Evolutionary conservation across 2,329 filamentous ascomycete genomes (phyloP).

Genomic region (Claviceps pusilla): DNA sequence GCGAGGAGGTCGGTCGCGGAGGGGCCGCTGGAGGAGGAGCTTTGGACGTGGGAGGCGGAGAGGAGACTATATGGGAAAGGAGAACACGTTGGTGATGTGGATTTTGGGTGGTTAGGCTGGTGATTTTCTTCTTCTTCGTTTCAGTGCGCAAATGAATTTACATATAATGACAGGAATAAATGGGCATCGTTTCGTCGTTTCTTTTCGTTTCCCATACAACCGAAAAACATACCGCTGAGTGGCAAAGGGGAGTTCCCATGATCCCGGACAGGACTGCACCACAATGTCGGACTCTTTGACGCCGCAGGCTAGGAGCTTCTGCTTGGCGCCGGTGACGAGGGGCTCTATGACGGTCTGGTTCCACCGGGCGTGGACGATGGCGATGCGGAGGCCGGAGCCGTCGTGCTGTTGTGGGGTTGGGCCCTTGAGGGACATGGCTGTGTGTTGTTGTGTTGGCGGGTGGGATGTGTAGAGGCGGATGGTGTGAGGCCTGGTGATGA

Average conservation of each 20-base stretch:
- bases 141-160: background rate
- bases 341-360: slow-evolving; percentile 78
- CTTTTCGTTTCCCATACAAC: background rate
- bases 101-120: background rate
- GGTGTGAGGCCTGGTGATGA: background rate
- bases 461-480: background rate
- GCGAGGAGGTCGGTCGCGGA: slow-evolving; percentile 66
- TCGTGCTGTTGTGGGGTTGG: slow-evolving; percentile 44
- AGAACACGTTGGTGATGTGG: background rate
- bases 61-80: slow-evolving; percentile 49
- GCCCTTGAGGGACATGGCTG: slow-evolving; percentile 36
- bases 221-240: slow-evolving; percentile 51
- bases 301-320: slow-evolving; percentile 60
- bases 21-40: slow-evolving; percentile 44
- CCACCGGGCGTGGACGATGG: slow-evolving; percentile 93
- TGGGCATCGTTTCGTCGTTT: background rate
- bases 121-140: background rate
- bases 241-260: slow-evolving; percentile 86
- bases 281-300: slow-evolving; percentile 82
- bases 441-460: background rate
- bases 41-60: slow-evolving; percentile 74
- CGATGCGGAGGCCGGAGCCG: slow-evolving; percentile 67
- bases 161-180: background rate
- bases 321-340: slow-evolving; percentile 66
- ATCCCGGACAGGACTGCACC: slow-evolving; percentile 77